Evolutionary conservation across 352 stramenopile species (phyloP).

Genomic region (Phytopythium mirpurense): DNA sequence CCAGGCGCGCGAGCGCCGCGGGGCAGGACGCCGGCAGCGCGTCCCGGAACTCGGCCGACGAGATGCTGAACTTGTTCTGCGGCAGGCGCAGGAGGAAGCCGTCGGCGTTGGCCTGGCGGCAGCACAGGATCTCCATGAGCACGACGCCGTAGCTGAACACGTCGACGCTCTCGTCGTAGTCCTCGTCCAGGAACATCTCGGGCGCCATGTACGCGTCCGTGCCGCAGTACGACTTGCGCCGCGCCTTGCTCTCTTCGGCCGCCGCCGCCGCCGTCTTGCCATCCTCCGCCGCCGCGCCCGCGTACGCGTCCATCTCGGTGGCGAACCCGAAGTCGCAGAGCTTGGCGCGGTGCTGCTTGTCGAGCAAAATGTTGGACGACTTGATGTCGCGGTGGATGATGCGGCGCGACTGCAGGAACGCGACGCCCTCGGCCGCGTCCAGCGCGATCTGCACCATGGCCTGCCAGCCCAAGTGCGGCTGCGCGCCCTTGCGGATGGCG

Average conservation of each 20-base stretch:
- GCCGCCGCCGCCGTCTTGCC: constrained; percentile 15
- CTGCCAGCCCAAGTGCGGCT: constrained; percentile 54
- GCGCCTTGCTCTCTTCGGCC: constrained; percentile 31
- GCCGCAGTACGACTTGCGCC: constrained; percentile 82
- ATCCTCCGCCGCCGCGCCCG: constrained; percentile 18
- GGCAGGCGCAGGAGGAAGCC: constrained; percentile 77
- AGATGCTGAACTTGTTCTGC: constrained; percentile 77
- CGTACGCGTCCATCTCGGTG: constrained; percentile 47
- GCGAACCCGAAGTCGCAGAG: constrained; percentile 87
- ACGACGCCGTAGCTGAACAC: constrained; percentile 84
- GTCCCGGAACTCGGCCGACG: constrained; percentile 54
- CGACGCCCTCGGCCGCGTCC: constrained; percentile 87
- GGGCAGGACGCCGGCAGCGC: constrained; percentile 62
- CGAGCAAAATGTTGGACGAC: constrained; percentile 84
- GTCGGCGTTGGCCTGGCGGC: constrained; percentile 69
- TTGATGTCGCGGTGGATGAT: constrained; percentile 88
- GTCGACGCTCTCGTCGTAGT: constrained; percentile 83
- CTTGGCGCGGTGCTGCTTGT: constrained; percentile 63
- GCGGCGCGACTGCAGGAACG: constrained; percentile 91
- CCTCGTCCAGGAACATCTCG: constrained; percentile 81
- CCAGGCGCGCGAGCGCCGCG: constrained; percentile 43
- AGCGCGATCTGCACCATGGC: constrained; percentile 60
- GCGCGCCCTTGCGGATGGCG: constrained; percentile 36
- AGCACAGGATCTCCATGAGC: constrained; percentile 86
- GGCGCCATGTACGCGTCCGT: constrained; percentile 85